Base-by-base conservation (phyloP, 2,329 filamentous ascomycete genomes). In the Mariannaea elegans region DNA sequence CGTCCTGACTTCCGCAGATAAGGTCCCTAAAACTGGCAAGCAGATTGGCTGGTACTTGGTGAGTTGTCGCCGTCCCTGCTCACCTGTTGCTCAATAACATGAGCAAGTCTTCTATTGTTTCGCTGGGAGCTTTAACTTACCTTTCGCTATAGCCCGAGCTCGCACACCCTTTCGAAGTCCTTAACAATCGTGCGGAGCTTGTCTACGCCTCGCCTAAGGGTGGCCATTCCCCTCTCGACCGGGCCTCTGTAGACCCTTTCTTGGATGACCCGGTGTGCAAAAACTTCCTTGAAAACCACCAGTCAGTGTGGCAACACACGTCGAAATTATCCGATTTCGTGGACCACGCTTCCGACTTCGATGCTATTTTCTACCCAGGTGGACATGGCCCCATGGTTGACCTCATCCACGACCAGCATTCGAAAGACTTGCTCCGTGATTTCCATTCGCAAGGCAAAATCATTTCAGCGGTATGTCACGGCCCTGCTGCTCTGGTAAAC, bases 1-100 rank as follows among this genome's bases (percentile, higher is more conserved):
- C 72, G 84, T 92, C 57, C 84, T 92, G 57, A 90, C 87, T 63
- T 91, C 88, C 54, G 81, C 84, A 73, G 75, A 73, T 71, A 75
- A 77, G 72, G 78, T 85, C 63, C 59, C 44, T 24, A 56, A 76
- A 63, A 77, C 78, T 21, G 78, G 78, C 66, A 80, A 79, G 70
- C 82, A 82, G 13, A 90, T 89, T 0, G 90, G 90, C 65, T 92
- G 89, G 89, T 92, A 85, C 71, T 77, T 92, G 67, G 86, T 88
- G 77, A 41, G 78, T 63, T 32, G 13, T 10, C 29, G 7, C 27
- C 12, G 12, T 7, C 7, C 27, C 7, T 12, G 12, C 18, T 16
- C 34, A 4, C 13, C 21, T 32, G n/a, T 12, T 31, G 27, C 12
- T 31, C 27, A 7, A 31, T 31, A 31, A 31, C 12, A 12, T 12